Base-by-base conservation (phyloP, 2,329 filamentous ascomycete genomes). In the Talaromyces sp. region DNA sequence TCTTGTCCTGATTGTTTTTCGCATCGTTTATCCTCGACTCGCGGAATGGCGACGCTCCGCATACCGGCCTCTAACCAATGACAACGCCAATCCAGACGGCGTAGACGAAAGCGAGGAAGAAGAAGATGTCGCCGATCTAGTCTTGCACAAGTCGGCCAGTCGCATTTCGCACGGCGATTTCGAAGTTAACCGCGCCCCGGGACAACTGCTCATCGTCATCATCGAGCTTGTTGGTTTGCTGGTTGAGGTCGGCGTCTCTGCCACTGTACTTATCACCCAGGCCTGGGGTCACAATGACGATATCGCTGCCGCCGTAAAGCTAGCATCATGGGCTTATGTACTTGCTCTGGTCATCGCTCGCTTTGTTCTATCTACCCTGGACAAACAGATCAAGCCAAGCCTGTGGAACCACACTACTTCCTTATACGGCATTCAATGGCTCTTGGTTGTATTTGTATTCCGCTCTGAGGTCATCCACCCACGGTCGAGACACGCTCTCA, bases 391-490 rank as follows among this genome's bases (percentile, higher is more conserved):
- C 78, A 84, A 95, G 15, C 88, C 89, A 9, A 82, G 84, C 62
- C 79, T 98, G 9, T 99, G 95, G 95, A 93, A 93, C 72, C 95
- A 99, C 75, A 98, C 95, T 0, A 90, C 92, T 22, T 78, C 84
- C 65, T 86, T 99, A 59, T 99, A 99, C 75, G 84, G 85, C 59
- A 80, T 87, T 59, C 88, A 93, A 73, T 99, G 93, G 92, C 70
- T 95, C 5, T 88, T 93, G 70, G 82, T 83, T 9, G 65, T 93
- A 27, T 80, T 92, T 67, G 77, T 93, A 6, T 95, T 98, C 79
- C 91, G 95, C 62, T 96, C 93, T 2, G 88, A 85, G 58, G 77
- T 98, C 62, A 87, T 98, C 64, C 88, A 95, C 73, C 88, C 91
- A 0, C 82, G 80, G 56, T 90, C 90, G 8, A 76, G 73, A 58